Conservation (phyloP, 495 filamentous ascomycete species). For the Daldinia grandis region DNA sequence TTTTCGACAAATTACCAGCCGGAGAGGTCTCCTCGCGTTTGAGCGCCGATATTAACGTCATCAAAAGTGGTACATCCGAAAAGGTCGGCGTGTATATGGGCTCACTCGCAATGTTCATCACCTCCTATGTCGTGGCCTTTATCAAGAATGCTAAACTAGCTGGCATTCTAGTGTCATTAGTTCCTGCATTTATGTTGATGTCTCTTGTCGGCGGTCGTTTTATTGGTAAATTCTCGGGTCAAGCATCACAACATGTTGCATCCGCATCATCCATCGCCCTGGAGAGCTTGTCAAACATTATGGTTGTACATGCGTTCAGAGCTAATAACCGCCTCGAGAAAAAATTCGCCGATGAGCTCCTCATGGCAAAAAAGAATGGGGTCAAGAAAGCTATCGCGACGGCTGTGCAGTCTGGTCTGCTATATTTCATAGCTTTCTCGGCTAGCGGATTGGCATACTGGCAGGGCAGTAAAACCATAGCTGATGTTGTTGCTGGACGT, state of each 20-base stretch:
- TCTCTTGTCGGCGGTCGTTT: conserved; percentile 66
- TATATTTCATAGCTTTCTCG: conserved; percentile 72
- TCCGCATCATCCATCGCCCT: conserved; percentile 54
- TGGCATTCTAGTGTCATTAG: conserved; percentile 64
- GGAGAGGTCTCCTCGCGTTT: conserved; percentile 71
- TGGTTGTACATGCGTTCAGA: conserved; percentile 61
- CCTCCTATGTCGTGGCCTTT: conserved; percentile 71
- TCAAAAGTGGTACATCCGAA: conserved; percentile 70
- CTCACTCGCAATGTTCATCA: conserved; percentile 68
- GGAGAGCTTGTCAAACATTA: conserved; percentile 56
- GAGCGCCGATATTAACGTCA: conserved; percentile 66
- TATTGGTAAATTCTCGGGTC: conserved; percentile 65
- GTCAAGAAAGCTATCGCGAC: conserved; percentile 66
- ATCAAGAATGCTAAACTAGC: conserved; percentile 63
- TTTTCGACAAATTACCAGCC: conserved; percentile 65
- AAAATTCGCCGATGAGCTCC: conserved; percentile 61
- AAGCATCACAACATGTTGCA: conserved; percentile 56
- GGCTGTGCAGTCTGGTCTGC: conserved; percentile 68
- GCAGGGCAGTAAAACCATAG: conserved; percentile 66
- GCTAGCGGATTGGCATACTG: conserved; percentile 74
- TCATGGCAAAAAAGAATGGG: conserved; percentile 57
- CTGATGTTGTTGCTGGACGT: conserved; percentile 53
- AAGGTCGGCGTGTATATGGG: conserved; percentile 70
- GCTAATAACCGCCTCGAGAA: conserved; percentile 57
- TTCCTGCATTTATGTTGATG: conserved; percentile 74